Evolutionary conservation across 495 filamentous ascomycete genomes (phyloP), one percentile per base, ranked within the genome.

Genomic region (Lophium mytilinum): DNA sequence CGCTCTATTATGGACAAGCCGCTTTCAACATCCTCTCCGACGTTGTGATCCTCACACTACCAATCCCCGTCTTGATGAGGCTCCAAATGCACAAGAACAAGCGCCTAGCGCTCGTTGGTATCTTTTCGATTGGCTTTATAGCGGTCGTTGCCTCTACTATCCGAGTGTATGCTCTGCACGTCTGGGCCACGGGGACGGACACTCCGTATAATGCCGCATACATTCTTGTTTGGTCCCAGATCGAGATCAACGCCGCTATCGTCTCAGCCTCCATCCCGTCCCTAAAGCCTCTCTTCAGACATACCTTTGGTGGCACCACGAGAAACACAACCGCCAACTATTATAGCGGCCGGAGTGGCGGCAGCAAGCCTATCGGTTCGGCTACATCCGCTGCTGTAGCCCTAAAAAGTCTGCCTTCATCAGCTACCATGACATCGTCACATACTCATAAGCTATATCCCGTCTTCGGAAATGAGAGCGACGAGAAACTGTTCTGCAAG

Each of bases 211-310:
- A 75, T 37, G 69, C 69, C 48, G 68, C 66, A 1, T 67, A 67
- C 24, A 68, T 73, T 11, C 63, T 73, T 17, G 72, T 74, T 61
- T 80, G 76, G 76, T 70, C 68, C 42, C 64, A 71, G 3, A 63
- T 76, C 42, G 78, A 80, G 65, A 69, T 68, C 58, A 74, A 75
- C 63, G 67, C 68, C 0, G 75, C 72, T 17, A 70, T 79, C 9
- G 62, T 78, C 15, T 77, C 72, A 58, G 75, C 73, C 12, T 78
- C 76, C 49, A 53, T 70, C 18, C 66, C 68, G 41, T 69, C 66
- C 15, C 55, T 72, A 12, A 66, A 69, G 30, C 67, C 67, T 0
- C 57, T 72, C 15, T 50, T 72, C 49, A 57, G 14, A 34, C 19
- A 24, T 19, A 50, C 19, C 11, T 33, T 30, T 12, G 33, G 47